Evolutionary conservation across 306 rosid genomes (phyloP).

Genomic region (Mimosa bimucronata): DNA sequence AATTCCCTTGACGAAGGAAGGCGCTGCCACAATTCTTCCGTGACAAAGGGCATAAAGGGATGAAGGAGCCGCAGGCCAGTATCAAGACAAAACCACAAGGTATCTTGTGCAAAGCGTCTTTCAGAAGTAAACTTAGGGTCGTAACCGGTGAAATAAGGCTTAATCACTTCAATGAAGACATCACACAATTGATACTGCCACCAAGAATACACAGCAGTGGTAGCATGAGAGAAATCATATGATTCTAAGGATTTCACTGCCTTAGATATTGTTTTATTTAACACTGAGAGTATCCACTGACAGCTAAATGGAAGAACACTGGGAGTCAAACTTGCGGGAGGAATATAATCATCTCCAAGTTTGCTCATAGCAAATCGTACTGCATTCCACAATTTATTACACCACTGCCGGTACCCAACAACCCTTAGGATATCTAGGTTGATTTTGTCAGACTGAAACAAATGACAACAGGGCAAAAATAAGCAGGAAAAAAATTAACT

Average conservation of each 20-base stretch:
- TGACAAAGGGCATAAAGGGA: constrained; percentile 96
- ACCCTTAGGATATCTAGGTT: constrained; percentile 94
- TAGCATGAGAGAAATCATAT: constrained; percentile 81
- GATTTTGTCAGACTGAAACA: constrained; percentile 90
- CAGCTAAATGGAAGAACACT: constrained; percentile 85
- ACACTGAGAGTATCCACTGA: constrained; percentile 85
- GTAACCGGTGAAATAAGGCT: constrained; percentile 80
- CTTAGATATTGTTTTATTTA: constrained; percentile 75
- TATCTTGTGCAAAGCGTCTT: constrained; percentile 74
- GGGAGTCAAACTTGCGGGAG: constrained; percentile 56
- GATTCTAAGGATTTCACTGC: constrained; percentile 62
- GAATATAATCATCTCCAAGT: constrained; percentile 86
- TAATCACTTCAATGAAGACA: constrained; percentile 90
- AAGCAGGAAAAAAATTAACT: constrained; percentile 14
- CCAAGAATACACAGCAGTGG: constrained; percentile 81
- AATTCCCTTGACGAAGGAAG: constrained; percentile 74
- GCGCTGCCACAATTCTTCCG: constrained; percentile 99
- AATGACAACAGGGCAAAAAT: constrained; percentile 14
- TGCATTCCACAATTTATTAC: constrained; percentile 96
- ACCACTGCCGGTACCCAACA: constrained; percentile 95
- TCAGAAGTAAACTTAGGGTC: constrained; percentile 59
- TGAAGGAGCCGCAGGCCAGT: constrained; percentile 93
- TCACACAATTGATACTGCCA: constrained; percentile 98
- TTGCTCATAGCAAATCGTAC: constrained; percentile 89
- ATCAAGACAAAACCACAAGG: constrained; percentile 93